Base-by-base conservation (phyloP, 176 grass and related monocot species). In the Alopecurus myosuroides region DNA sequence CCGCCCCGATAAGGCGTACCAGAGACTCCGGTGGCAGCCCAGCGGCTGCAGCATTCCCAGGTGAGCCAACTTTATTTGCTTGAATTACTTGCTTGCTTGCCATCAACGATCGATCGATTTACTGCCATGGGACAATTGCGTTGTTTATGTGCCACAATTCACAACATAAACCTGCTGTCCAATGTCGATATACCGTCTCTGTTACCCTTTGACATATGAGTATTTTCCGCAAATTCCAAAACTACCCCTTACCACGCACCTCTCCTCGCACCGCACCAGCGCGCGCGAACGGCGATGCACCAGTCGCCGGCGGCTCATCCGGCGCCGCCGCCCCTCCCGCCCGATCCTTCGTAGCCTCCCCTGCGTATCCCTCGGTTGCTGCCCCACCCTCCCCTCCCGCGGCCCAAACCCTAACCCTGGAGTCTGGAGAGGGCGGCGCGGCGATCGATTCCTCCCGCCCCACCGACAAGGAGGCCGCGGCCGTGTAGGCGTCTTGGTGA, bases 21-120 rank as follows among this genome's bases (percentile, higher is more conserved):
- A 96, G 88, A 89, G 93, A 69, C 90, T 99, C 39, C 90, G 94
- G 56, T 99, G 97, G 97, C 90, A 94, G 65, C 97, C 94, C 49
- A 78, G 82, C 40, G 89, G 89, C 5, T 99, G 97, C 85, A 89
- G 74, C 26, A 99, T 99, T 34, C 97, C 97, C 18, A 97, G 97
- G 97, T 99, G 85, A 81, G 83, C 25, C 87, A 78, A 7, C 29
- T 60, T 25, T 58, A 1, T 2, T 4, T 61, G 12, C 57, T 15
- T 61, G 57, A 29, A 1, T 62, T 63, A 31, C 61, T 34, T 64
- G 29, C 15, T 64, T 34, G 3, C 33, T 64, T 64, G 61, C 26
- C 28, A 63, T 63, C 13, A 31, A 31, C 28, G 28, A 18, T 5
- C 11, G 25, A 14, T 64, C 61, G 29, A 64, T 64, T 64, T 33